These are phyloP conservation scores for Mariannaea sp. DNA, from an alignment of 2,329 filamentous ascomycete species.

Conservation along the genomic window DNA sequence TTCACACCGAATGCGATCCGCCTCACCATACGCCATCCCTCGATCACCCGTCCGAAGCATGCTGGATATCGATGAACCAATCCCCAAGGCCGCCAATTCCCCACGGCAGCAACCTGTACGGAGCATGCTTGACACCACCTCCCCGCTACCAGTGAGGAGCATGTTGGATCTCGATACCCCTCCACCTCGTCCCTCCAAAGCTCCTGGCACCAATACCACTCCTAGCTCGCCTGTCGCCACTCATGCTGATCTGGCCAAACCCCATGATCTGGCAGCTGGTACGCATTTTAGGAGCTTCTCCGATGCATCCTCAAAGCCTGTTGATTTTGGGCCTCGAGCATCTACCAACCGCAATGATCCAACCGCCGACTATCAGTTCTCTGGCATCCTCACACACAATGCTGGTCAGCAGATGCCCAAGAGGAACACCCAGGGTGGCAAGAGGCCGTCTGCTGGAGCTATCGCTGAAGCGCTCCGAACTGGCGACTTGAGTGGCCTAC, in stretches of 20 bases:
- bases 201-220: slow-evolving; percentile 40
- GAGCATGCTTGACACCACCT: slow-evolving; percentile 50
- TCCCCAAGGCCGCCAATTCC: slow-evolving; percentile 30
- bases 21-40: slow-evolving; percentile 61
- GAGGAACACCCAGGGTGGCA: slow-evolving; percentile 53
- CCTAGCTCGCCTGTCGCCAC: slow-evolving; percentile 41
- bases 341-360: slow-evolving; percentile 44
- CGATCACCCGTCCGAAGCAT: slow-evolving; percentile 69
- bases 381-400: slow-evolving; percentile 59
- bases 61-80: slow-evolving; percentile 33
- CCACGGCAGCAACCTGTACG: slow-evolving; percentile 64
- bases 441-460: slow-evolving; percentile 41
- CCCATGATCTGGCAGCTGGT: slow-evolving; percentile 30
- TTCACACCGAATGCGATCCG: slow-evolving; percentile 49
- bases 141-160: slow-evolving; percentile 51
- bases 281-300: slow-evolving; percentile 56
- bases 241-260: slow-evolving; percentile 7
- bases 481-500: slow-evolving; percentile 54
- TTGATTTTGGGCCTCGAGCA: slow-evolving; percentile 49
- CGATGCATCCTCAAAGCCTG: slow-evolving; percentile 55
- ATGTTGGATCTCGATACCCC: slow-evolving; percentile 57
- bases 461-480: slow-evolving; percentile 61
- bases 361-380: slow-evolving; percentile 64
- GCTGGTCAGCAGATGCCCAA: slow-evolving; percentile 56
- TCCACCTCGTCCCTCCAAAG: slow-evolving; percentile 28